Evolutionary conservation across 805 yeast genomes (phyloP).

Genomic region (Kodamaea hsintzibuensis): DNA sequence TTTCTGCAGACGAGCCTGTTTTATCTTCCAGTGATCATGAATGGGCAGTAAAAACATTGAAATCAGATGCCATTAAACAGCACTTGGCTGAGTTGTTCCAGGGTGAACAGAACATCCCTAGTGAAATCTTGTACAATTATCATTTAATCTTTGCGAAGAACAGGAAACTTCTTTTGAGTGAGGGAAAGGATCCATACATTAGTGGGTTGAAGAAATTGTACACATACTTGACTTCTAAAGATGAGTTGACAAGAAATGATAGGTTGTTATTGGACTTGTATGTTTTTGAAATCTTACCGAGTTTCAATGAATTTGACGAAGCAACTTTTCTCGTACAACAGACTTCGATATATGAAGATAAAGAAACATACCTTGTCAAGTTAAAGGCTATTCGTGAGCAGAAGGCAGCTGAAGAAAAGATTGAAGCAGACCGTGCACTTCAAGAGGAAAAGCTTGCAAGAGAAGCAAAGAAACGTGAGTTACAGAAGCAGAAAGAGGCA

Average conservation of each 20-base stretch:
- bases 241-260: slow-evolving; percentile 13
- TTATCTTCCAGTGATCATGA: slow-evolving; percentile 2
- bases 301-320: slow-evolving; percentile 25
- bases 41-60: slow-evolving; percentile 16
- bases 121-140: slow-evolving; percentile 34
- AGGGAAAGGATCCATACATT: slow-evolving; percentile 12
- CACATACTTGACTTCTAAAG: slow-evolving; percentile 2
- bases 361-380: slow-evolving; percentile 7
- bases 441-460: slow-evolving; percentile 18
- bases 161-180: slow-evolving; percentile 15
- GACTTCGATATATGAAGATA: slow-evolving; percentile 18
- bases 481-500: slow-evolving; percentile 14
- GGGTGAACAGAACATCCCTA: slow-evolving; percentile 25
- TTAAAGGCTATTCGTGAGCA: slow-evolving; percentile 17
- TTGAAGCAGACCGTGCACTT: slow-evolving; percentile 21
- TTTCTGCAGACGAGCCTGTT: not conserved
- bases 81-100: slow-evolving; percentile 21
- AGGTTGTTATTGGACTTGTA: slow-evolving; percentile 32
- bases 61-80: slow-evolving; percentile 18
- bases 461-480: slow-evolving; percentile 23
- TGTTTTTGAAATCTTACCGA: slow-evolving; percentile 37
- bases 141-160: slow-evolving; percentile 32
- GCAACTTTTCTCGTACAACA: slow-evolving; percentile 29
- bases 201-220: slow-evolving; percentile 7
- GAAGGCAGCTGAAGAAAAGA: slow-evolving; percentile 12